Base-by-base conservation (phyloP, 1,139 yeast species). In the Protomyces gravidus region DNA sequence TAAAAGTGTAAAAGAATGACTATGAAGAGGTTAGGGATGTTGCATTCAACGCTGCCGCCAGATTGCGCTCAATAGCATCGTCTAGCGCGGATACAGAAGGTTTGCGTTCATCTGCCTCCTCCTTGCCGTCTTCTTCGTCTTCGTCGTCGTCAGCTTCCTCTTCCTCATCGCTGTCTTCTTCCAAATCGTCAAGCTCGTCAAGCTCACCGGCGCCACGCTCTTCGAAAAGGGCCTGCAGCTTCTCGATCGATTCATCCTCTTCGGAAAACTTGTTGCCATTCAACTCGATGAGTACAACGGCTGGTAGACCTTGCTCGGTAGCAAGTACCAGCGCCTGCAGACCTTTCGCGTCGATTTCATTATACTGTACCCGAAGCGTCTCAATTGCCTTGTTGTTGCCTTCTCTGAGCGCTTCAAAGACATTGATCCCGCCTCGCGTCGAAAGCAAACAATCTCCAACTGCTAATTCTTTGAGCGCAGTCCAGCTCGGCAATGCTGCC, bases 161-260 rank as follows among this genome's bases (percentile, higher is more conserved):
- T 61, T 85, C 95, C 25, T 87, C 97, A 63, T 88, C 84, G 66
- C 87, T 89, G 52, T 83, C 78, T 70, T 89, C 96, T 74, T 92
- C 98, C 75, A 94, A 80, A 67, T 92, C 98, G 68, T 92, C 97
- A 62, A 89, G 78, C 67, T 89, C 97, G 68, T 89, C 97, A 32
- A 92, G 73, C 70, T 85, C 94, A 61, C 96, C 95, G 62, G 75
- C 72, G 0, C 90, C 94, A 69, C 89, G 81, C 47, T 78, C 80
- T 64, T 83, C 88, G 66, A 92, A 89, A 23, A 85, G 71, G 25
- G 76, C 80, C 58, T 73, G 75, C 63, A 92, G 79, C 55, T 75
- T 74, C 48, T 79, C 81, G 52, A 85, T 73, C 23, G 81, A 72
- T 50, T 79, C 80, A 40, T 83, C 78, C 66, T 89, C 97, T 67